Evolutionary conservation across 352 stramenopile genomes (phyloP), one percentile per base, ranked within the genome.

Genomic region (Pseudoperonospora humuli): DNA sequence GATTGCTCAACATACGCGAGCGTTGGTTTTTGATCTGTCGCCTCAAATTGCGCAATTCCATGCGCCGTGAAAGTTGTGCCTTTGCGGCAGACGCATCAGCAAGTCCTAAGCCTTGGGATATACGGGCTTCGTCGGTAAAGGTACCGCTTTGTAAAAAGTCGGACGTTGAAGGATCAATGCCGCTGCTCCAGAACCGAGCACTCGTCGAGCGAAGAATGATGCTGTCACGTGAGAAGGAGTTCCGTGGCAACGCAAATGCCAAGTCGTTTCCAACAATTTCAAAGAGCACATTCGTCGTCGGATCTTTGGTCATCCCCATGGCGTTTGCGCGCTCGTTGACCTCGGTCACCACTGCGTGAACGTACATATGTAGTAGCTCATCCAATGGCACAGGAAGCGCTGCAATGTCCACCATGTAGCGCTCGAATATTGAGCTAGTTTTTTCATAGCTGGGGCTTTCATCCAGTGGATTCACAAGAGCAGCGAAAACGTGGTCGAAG

Each of bases 261-360:
- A 93, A 45, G 46, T 93, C 82, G 50, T 93, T 86, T 26, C 71
- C 77, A 3, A 93, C 64, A 19, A 91, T 35, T 58, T 93, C 82
- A 37, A 71, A 84, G 3, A 57, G 51, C 11, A 50, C 54, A 19
- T 54, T 45, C 9, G 33, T 26, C 20, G 45, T 28, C 36, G 50
- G 45, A 38, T 29, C 7, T 34, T 47, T 48, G 11, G 49, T 11
- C 20, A 51, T 51, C 14, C 39, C 60, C 55, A 66, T 60, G 14
- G 47, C 50, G 4, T 39, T 35, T 32, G 33, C 36, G 10, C 46
- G 42, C 14, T 53, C 42, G 0, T 40, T 61, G 6, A 50, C 35
- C 24, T 65, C 39, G 1, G 36, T 57, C 17, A 48, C 34, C 18
- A 65, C 49, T 13, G 44, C 45, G 24, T 54, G 45, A 14, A 49